These are phyloP conservation scores for Allantophomopsis lycopodina DNA, from an alignment of 2,329 filamentous ascomycete genomes.

Conservation along the genomic window DNA sequence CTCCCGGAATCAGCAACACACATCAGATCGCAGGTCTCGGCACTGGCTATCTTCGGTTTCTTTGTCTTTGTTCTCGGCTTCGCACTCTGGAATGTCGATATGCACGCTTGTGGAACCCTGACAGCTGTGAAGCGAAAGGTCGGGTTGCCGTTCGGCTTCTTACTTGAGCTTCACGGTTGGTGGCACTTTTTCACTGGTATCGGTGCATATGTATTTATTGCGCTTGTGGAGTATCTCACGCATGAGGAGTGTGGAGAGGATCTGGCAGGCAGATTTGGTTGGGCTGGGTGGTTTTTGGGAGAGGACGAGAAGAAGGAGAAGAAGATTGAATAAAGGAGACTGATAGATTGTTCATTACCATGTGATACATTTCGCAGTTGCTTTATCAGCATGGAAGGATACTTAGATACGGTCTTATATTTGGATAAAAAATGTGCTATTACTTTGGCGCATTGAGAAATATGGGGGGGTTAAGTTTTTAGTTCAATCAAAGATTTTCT, in stretches of 20 bases:
- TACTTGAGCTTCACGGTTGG: constrained; percentile 48
- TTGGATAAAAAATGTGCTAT: no score
- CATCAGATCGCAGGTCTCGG: no score
- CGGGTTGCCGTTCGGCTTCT: constrained; percentile 39
- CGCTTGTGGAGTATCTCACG: constrained; percentile 19
- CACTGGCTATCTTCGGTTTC: no score
- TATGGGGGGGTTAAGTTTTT: no score
- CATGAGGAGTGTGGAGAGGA: constrained; percentile 16
- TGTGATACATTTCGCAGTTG: no score
- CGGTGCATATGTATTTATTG: constrained; percentile 24
- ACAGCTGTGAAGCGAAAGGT: constrained; percentile 27
- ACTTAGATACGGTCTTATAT: no score
- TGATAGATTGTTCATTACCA: no score
- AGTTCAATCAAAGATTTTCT: no score
- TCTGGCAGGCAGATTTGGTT: constrained; percentile 13
- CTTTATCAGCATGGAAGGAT: no score
- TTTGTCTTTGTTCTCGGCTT: neutral
- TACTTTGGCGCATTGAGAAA: no score
- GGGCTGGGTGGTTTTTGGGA: constrained; percentile 7
- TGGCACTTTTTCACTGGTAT: constrained; percentile 48
- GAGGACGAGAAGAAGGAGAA: no score
- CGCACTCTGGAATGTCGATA: constrained; percentile 41
- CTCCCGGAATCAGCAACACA: constrained; percentile 4
- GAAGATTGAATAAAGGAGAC: no score
- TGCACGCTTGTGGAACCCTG: constrained; percentile 34